Percentiles rank a stretch among this genome's conserved stretches.
Conservation (phyloP, 2,329 filamentous ascomycete species). For the Blastomyces parvus region DNA sequence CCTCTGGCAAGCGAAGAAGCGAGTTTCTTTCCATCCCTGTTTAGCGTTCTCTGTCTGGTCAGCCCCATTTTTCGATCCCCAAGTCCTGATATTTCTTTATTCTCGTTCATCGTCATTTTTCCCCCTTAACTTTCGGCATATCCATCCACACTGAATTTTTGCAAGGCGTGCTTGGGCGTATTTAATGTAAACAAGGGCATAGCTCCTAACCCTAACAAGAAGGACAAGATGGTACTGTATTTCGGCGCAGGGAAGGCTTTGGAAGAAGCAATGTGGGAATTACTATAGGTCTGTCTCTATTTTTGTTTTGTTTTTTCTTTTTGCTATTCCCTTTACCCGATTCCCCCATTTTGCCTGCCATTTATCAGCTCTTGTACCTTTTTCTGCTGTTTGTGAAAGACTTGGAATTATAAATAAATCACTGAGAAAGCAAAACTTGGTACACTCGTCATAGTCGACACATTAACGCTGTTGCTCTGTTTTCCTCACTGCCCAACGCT, state of each 20-base stretch:
- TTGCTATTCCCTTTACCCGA: neutral
- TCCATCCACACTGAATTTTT: neutral
- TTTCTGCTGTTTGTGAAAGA: too few relatives aligned
- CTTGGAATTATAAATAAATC: too few relatives aligned
- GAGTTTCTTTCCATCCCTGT: too few relatives aligned
- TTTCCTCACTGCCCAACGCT: too few relatives aligned
- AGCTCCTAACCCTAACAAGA: neutral
- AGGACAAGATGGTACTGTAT: neutral
- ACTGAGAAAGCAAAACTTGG: too few relatives aligned
- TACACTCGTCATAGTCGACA: too few relatives aligned
- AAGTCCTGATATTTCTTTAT: neutral
- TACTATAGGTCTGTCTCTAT: neutral
- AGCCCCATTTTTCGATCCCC: too few relatives aligned
- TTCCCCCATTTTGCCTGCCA: neutral
- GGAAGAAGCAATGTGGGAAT: neutral
- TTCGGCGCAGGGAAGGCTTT: neutral
- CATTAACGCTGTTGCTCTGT: too few relatives aligned
- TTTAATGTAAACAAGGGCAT: neutral
- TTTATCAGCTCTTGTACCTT: neutral
- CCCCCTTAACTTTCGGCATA: neutral
- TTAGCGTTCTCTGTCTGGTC: neutral
- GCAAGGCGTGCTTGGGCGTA: conserved; percentile 2
- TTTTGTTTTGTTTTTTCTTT: neutral
- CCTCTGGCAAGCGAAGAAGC: neutral
- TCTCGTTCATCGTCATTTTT: neutral